Evolutionary conservation across 768 basidiomycete species (phyloP).

Genomic region (Tulasnella sp.): DNA sequence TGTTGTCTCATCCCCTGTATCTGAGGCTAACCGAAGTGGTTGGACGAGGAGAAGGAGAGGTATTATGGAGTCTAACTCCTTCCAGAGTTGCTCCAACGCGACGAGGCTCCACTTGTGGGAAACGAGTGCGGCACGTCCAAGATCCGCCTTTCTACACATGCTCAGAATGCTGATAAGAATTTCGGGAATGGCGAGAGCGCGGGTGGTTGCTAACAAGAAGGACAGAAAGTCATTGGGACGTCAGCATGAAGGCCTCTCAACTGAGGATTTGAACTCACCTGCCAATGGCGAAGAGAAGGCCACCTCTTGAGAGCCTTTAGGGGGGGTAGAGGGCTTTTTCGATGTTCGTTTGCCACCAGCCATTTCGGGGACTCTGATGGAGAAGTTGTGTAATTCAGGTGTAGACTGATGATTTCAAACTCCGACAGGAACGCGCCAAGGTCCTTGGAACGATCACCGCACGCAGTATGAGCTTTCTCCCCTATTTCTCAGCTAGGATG

Average conservation of each 20-base stretch:
- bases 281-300: background rate
- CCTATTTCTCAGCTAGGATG: no score
- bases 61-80: background rate
- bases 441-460: no score
- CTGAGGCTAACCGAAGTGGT: background rate
- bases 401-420: no score
- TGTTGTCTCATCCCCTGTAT: background rate
- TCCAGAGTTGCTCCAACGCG: background rate
- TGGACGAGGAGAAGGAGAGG: background rate
- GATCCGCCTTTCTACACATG: background rate
- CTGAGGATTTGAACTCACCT: background rate
- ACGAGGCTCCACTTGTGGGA: background rate
- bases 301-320: background rate
- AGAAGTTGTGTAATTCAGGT: no score
- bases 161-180: background rate
- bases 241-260: background rate
- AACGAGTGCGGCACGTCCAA: background rate
- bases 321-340: background rate
- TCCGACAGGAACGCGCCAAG: no score
- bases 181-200: background rate
- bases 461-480: no score
- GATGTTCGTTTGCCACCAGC: background rate
- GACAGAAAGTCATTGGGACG: background rate
- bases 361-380: background rate
- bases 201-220: background rate